Evolutionary conservation across 169 alveolate species (phyloP).

Genomic region (Plasmodium knowlesi): DNA sequence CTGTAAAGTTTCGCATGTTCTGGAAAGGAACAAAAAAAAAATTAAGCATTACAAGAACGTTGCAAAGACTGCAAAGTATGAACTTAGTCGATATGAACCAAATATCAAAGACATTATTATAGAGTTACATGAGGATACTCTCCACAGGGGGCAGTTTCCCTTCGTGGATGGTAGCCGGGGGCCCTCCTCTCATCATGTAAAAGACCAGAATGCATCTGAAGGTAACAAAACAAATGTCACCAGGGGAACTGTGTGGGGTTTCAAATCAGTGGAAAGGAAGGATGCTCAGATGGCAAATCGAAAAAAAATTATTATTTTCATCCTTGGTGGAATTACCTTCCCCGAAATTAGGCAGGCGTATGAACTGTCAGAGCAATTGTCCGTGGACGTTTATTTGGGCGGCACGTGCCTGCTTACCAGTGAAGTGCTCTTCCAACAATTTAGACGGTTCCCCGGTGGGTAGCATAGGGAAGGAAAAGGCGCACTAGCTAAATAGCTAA

Average conservation of each 20-base stretch:
- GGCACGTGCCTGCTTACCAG: conserved; percentile 78
- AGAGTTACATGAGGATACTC: conserved; percentile 27
- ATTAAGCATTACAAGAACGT: conserved; percentile 31
- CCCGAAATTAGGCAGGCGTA: conserved; percentile 85
- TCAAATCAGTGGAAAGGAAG: conserved; percentile 22
- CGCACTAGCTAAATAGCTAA: too few relatives aligned
- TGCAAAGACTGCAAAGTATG: conserved; percentile 43
- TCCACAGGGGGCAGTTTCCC: conserved; percentile 51
- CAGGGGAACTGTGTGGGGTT: conserved; percentile 40
- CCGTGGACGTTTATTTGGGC: conserved; percentile 85
- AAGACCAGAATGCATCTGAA: not conserved
- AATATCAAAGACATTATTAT: conserved; percentile 57
- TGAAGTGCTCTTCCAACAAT: conserved; percentile 20
- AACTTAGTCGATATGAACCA: conserved; percentile 62
- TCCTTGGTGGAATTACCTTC: conserved; percentile 86
- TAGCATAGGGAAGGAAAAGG: not conserved
- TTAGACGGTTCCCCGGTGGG: not conserved
- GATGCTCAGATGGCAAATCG: conserved; percentile 7
- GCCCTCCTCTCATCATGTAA: not conserved
- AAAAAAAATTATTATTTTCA: conserved; percentile 80
- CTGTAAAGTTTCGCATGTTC: not conserved
- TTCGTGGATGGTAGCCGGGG: not conserved
- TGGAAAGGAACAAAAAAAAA: conserved; percentile 44
- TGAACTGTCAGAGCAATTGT: conserved; percentile 76
- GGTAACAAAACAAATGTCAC: conserved; percentile 40